Conservation (phyloP, 1,284 basidiomycete species). For the Thecaphora thlaspeos region DNA sequence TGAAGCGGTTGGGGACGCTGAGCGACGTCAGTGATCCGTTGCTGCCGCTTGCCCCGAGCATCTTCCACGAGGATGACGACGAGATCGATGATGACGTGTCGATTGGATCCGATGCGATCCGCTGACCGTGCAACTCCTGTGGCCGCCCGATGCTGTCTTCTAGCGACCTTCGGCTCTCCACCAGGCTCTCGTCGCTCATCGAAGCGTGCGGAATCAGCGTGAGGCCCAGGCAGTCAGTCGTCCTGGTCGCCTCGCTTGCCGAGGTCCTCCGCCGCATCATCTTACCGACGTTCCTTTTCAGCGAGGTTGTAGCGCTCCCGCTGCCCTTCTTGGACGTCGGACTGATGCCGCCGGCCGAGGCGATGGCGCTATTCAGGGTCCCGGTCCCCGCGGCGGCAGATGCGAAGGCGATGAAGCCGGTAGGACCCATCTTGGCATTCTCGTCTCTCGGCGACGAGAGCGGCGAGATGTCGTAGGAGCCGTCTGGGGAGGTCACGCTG, state of each 20-base stretch:
- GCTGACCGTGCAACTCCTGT: too few species aligned
- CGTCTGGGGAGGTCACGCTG: not conserved
- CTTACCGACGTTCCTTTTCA: slow-evolving; percentile 6
- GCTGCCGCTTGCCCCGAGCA: not conserved
- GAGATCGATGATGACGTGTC: not conserved
- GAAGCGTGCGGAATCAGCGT: not conserved
- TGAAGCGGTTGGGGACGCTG: slow-evolving; percentile 20
- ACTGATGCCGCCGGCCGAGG: not conserved
- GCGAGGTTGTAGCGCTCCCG: not conserved
- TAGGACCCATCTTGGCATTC: too few species aligned
- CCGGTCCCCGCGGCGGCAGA: too few species aligned
- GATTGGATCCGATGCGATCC: too few species aligned
- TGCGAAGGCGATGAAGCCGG: too few species aligned
- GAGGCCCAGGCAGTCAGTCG: not conserved
- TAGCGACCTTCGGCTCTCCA: not conserved
- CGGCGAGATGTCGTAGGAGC: too few species aligned
- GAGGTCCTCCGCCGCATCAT: slow-evolving; percentile 12
- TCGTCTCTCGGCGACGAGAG: too few species aligned
- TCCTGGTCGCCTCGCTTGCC: not conserved
- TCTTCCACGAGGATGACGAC: not conserved
- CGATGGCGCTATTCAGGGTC: too few species aligned
- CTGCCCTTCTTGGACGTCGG: not conserved
- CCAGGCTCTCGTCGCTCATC: not conserved
- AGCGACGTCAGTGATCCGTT: not conserved
- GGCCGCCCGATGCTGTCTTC: too few species aligned